Base-by-base conservation (phyloP, 305 asterid species). In the Fraxinus dipetala region DNA sequence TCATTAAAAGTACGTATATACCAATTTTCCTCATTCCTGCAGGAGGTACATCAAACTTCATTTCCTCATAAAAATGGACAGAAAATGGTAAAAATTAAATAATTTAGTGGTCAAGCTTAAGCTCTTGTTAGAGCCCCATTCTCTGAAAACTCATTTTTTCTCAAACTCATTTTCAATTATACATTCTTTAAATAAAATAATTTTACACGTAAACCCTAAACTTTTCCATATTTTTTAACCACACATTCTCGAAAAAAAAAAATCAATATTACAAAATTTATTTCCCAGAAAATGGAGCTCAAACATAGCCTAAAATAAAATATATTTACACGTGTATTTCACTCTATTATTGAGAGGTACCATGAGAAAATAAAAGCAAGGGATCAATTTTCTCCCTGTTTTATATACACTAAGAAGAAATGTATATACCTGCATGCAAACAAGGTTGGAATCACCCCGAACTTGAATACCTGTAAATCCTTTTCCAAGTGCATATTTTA, bases 381-480 rank as follows among this genome's bases (percentile, higher is more conserved):
- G 0, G 16, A 22, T 61, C 72, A 61, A 61, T 22, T 22, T 20
- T 61, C 72, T 3, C 72, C 32, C 6, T 32, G 11, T 20, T 61
- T 61, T 61, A 6, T 3, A 61, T 11, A 51, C 28, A 13, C 3
- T 72, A 24, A 67, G 79, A 76, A 30, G 67, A 72, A 72, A 65
- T 31, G 51, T 24, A 28, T 83, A 48, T 87, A 94, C 99, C 98
- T 96, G 99, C 99, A 94, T 96, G 89, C 99, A 94, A 78, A 96
- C 98, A 61, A 94, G 96, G 83, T 96, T 94, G 76, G 99, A 96
- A 90, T 96, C 99, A 34, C 98, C 99, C 78, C 92, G 97, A 82
- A 91, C 99, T 82, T 89, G 92, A 85, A 96, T 87, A 83, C 85
- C 89, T 11, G 98, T 91, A 85, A 92, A 96, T 75, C 99, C 99